A percentile compares a stretch with the other conserved stretches of the same genome.
phyloP scores from a whole-genome alignment of 768 basidiomycete species.

The Xanthoconium purpureum region DNA sequence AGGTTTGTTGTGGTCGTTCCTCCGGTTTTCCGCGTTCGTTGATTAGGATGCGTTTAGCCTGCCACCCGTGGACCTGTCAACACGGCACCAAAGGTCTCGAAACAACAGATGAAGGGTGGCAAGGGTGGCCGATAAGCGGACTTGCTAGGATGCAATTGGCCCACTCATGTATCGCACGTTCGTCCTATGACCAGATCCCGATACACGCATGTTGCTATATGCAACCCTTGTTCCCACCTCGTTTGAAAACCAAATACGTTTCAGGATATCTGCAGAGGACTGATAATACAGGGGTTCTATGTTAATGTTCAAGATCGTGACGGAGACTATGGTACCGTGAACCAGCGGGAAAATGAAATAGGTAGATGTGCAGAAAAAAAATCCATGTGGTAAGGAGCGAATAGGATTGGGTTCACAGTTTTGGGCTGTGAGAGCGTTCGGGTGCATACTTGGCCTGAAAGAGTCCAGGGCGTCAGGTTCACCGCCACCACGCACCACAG shows the following conservation, averaged over 20 bases:
- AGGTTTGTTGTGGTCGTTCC: constrained; percentile 41
- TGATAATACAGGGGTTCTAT: constrained; percentile 17
- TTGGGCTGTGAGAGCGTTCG: constrained; percentile 26
- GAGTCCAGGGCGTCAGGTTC: constrained; percentile 2
- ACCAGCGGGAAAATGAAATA: constrained; percentile 1
- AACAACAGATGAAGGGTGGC: constrained; percentile 94
- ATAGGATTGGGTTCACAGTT: constrained; percentile 11
- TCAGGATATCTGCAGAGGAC: constrained; percentile 1
- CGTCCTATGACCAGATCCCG: constrained; percentile 15
- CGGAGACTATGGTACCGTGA: constrained; percentile 4
- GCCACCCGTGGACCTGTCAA: constrained; percentile 47
- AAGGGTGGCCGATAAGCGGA: constrained; percentile 64
- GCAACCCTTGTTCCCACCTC: background rate
- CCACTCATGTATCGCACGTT: constrained; percentile 26
- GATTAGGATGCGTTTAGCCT: constrained; percentile 40
- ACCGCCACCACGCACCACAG: background rate
- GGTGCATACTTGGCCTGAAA: constrained; percentile 60
- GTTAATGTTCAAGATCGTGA: constrained; percentile 9
- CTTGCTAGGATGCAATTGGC: constrained; percentile 1
- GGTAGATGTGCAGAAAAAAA: constrained; percentile 1
- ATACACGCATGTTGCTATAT: constrained; percentile 11
- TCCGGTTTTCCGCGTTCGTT: background rate
- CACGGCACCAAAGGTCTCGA: constrained; percentile 81
- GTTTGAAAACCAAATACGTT: background rate
- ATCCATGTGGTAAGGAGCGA: constrained; percentile 12